phyloP scores from a whole-genome alignment of 106 monocot genomes.

The Dendrobium officinale region DNA sequence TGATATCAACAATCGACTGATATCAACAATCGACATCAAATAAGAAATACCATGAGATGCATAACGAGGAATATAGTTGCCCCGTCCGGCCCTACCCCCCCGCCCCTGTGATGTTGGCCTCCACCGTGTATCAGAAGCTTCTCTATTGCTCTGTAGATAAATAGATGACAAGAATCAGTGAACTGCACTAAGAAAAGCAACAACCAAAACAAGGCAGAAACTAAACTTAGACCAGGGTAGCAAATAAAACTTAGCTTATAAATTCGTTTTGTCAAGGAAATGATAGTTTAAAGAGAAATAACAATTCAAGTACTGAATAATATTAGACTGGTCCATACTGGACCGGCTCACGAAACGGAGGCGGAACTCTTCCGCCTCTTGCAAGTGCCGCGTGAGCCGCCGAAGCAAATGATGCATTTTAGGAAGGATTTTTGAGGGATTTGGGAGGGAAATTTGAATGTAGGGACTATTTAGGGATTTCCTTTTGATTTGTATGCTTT shows the following conservation, averaged over 20 bases:
- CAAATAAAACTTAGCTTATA: not conserved
- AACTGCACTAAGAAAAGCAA: not conserved
- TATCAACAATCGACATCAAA: not conserved
- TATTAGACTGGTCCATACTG: too few relatives aligned
- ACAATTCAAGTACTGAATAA: not conserved
- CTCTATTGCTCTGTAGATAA: conserved; percentile 31
- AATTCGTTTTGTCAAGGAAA: not conserved
- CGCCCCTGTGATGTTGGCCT: conserved; percentile 44
- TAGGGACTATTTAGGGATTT: too few relatives aligned
- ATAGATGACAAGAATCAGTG: not conserved
- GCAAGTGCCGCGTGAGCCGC: too few relatives aligned
- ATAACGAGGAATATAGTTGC: conserved; percentile 43
- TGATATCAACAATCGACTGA: not conserved
- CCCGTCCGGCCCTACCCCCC: conserved; percentile 46
- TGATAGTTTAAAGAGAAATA: not conserved
- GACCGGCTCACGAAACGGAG: too few relatives aligned
- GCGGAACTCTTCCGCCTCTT: too few relatives aligned
- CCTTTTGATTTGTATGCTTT: too few relatives aligned
- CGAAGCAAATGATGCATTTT: too few relatives aligned
- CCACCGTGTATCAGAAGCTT: conserved; percentile 46
- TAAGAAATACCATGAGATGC: conserved; percentile 37
- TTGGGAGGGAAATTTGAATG: too few relatives aligned
- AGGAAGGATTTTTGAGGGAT: too few relatives aligned
- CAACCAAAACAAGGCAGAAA: not conserved
- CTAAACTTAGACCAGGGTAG: not conserved